Percentiles rank a stretch among this genome's conserved stretches.
Evolutionary conservation across 768 basidiomycete genomes (phyloP).

Genomic region (Mycena maculata): DNA sequence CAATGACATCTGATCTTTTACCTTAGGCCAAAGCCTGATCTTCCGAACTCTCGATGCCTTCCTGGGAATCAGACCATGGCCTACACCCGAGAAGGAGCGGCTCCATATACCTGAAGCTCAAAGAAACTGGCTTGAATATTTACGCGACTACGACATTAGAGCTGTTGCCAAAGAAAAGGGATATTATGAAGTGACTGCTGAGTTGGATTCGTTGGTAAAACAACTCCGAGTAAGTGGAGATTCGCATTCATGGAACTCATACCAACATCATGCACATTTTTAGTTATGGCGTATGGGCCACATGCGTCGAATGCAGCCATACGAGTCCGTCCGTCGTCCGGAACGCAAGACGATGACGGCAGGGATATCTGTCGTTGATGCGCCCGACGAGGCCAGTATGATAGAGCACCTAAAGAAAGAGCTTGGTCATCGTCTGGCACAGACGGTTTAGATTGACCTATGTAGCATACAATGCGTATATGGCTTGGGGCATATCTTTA

Average conservation of each 20-base stretch:
- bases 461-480: too few species aligned
- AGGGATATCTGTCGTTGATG: conserved; percentile 22
- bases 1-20: too few species aligned
- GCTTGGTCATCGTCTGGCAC: not conserved
- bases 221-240: conserved; percentile 16
- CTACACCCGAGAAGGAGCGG: conserved; percentile 16
- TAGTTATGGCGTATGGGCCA: conserved; percentile 26
- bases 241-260: not conserved
- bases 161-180: conserved; percentile 20
- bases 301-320: conserved; percentile 23
- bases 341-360: conserved; percentile 24
- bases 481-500: too few species aligned
- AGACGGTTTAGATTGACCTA: conserved; percentile 6
- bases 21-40: conserved; percentile 10
- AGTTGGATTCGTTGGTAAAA: conserved; percentile 21
- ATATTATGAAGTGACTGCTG: conserved; percentile 10
- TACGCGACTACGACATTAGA: conserved; percentile 24
- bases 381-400: conserved; percentile 7
- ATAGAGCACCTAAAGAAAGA: conserved; percentile 20
- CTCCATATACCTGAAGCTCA: conserved; percentile 19
- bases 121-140: conserved; percentile 15
- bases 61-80: conserved; percentile 21
- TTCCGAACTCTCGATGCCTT: conserved; percentile 27
- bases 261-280: not conserved
- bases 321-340: conserved; percentile 22